Evolutionary conservation across 768 basidiomycete species (phyloP).

Genomic region (Mycena capillaripes): DNA sequence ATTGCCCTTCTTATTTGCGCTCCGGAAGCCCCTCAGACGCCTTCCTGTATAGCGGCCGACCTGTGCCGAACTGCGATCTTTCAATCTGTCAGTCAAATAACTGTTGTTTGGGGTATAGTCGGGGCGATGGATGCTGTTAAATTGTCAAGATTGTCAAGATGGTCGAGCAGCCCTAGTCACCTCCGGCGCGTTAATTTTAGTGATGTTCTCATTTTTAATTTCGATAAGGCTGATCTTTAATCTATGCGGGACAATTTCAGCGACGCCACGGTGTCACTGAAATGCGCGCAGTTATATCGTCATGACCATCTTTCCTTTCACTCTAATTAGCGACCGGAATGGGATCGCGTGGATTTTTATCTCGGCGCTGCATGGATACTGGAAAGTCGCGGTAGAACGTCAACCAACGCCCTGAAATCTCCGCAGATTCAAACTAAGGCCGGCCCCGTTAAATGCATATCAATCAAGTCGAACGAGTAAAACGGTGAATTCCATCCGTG

Average conservation of each 20-base stretch:
- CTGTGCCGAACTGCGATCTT: not conserved
- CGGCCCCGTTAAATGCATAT: not conserved
- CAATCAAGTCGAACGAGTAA: not conserved
- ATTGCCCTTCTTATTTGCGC: not conserved
- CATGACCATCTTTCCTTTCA: not conserved
- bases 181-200: slow-evolving; percentile 4
- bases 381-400: not conserved
- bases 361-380: not conserved
- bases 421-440: not conserved
- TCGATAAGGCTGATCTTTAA: not conserved
- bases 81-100: not conserved
- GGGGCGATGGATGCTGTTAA: not conserved
- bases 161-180: no score
- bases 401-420: not conserved
- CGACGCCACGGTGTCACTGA: not conserved
- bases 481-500: not conserved
- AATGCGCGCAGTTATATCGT: not conserved
- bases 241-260: not conserved
- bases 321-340: not conserved
- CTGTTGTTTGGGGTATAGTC: slow-evolving; percentile 1
- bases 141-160: not conserved
- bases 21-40: not conserved
- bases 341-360: not conserved
- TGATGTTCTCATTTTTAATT: not conserved
- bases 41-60: not conserved